phyloP scores from a whole-genome alignment of 1,139 yeast genomes.

The Candida sojae region DNA sequence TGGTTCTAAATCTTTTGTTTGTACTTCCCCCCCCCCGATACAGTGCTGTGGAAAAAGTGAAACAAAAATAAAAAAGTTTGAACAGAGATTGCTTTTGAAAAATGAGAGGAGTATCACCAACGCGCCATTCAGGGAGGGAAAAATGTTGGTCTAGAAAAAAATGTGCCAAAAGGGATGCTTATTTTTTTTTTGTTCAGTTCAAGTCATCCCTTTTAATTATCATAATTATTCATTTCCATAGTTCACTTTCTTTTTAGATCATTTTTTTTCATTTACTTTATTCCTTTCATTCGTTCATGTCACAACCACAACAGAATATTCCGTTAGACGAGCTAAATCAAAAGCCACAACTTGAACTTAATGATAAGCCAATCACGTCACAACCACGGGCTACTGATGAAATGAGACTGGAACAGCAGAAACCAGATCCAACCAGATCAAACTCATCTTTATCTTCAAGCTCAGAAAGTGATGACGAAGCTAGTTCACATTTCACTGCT shows the following conservation, averaged over 20 bases:
- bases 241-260: background rate
- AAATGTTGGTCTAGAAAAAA: too few species aligned
- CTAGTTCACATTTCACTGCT: slow-evolving; percentile 13
- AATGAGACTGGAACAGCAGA: slow-evolving; percentile 13
- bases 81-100: too few species aligned
- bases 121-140: too few species aligned
- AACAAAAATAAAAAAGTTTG: too few species aligned
- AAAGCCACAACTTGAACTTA: slow-evolving; percentile 3
- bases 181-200: background rate
- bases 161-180: background rate
- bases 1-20: background rate
- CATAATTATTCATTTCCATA: background rate
- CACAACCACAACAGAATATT: slow-evolving; percentile 1
- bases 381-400: slow-evolving; percentile 16
- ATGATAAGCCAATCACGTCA: slow-evolving; percentile 12
- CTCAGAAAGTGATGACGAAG: slow-evolving; percentile 3
- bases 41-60: too few species aligned
- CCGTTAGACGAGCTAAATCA: slow-evolving; percentile 6
- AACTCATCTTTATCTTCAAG: slow-evolving; percentile 4
- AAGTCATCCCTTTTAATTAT: background rate
- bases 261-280: background rate
- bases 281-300: background rate
- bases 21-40: background rate
- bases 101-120: too few species aligned
- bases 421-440: slow-evolving; percentile 1